Percentiles rank a stretch among this genome's conserved stretches.
phyloP scores from a whole-genome alignment of 768 basidiomycete genomes.

The Serpula lacrymans region DNA sequence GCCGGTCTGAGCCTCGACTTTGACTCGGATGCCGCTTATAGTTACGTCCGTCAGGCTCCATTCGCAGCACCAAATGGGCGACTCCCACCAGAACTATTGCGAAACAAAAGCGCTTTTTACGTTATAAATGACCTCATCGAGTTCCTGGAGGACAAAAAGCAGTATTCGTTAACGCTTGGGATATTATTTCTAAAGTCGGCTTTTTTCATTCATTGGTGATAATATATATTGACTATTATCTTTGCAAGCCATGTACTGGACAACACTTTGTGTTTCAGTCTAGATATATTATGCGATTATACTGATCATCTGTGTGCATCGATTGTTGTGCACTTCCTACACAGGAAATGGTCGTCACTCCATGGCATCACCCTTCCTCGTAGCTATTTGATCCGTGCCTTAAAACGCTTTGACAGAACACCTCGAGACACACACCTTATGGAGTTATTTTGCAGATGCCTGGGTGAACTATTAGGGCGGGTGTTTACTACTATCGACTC shows the following conservation, averaged over 20 bases:
- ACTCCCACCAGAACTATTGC: constrained; percentile 1
- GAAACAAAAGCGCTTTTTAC: constrained; percentile 16
- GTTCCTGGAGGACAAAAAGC: constrained; percentile 16
- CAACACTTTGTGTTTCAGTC: constrained; percentile 35
- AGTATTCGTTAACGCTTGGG: constrained; percentile 35
- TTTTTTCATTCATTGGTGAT: constrained; percentile 4
- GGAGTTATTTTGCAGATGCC: no score
- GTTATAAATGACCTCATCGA: constrained; percentile 31
- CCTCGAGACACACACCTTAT: no score
- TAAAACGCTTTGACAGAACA: constrained; percentile 10
- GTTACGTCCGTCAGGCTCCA: constrained; percentile 32
- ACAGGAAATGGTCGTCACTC: constrained; percentile 16
- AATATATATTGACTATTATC: not conserved
- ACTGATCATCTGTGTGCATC: constrained; percentile 46
- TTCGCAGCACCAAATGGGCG: constrained; percentile 19
- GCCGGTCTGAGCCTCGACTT: constrained; percentile 36
- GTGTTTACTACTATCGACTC: constrained; percentile 25
- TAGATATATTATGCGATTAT: constrained; percentile 47
- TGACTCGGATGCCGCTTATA: constrained; percentile 29
- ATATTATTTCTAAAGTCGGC: constrained; percentile 39
- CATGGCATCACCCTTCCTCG: constrained; percentile 52
- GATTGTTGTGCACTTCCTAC: constrained; percentile 34
- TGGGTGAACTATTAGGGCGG: constrained; percentile 24
- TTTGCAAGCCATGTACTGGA: constrained; percentile 44
- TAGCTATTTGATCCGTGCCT: constrained; percentile 41